Percentiles rank a stretch among this genome's conserved stretches.
Evolutionary conservation across 2,329 filamentous ascomycete genomes (phyloP).

Genomic region (Rugonectria rugulosa): DNA sequence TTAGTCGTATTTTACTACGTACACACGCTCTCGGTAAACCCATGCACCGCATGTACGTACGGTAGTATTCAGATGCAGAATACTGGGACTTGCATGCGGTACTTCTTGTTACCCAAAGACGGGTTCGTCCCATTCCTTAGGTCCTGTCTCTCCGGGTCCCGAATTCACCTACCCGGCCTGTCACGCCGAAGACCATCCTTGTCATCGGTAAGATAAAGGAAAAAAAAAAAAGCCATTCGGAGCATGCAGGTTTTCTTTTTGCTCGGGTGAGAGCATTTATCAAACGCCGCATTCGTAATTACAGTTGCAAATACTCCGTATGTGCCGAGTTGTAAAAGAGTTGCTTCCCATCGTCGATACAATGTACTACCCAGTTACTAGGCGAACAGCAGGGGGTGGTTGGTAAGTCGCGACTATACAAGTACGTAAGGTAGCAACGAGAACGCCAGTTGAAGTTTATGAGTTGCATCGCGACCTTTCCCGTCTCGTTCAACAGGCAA

Average conservation of each 20-base stretch:
- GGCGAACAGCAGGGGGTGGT: too few relatives aligned
- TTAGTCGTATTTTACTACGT: too few relatives aligned
- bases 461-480: slow-evolving; percentile 13
- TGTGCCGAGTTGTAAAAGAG: too few relatives aligned
- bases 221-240: background rate
- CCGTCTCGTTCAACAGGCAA: slow-evolving; percentile 19
- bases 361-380: too few relatives aligned
- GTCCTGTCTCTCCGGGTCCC: slow-evolving; percentile 4
- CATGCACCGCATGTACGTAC: too few relatives aligned
- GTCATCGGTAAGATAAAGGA: slow-evolving; percentile 3
- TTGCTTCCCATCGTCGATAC: too few relatives aligned
- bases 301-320: background rate
- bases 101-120: slow-evolving; percentile 26
- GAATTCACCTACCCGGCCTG: background rate
- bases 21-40: slow-evolving; percentile 10
- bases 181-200: slow-evolving; percentile 9
- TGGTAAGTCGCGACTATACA: background rate
- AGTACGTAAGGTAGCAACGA: background rate
- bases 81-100: slow-evolving; percentile 21
- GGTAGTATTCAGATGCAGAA: slow-evolving; percentile 21
- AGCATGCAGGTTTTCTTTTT: slow-evolving; percentile 5
- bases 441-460: background rate
- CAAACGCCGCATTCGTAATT: background rate
- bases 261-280: background rate
- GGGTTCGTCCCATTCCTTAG: slow-evolving; percentile 24